Evolutionary conservation across 2,329 filamentous ascomycete species (phyloP), one percentile per base, ranked within the genome.

Genomic region (Chalaropsis ovoidea): DNA sequence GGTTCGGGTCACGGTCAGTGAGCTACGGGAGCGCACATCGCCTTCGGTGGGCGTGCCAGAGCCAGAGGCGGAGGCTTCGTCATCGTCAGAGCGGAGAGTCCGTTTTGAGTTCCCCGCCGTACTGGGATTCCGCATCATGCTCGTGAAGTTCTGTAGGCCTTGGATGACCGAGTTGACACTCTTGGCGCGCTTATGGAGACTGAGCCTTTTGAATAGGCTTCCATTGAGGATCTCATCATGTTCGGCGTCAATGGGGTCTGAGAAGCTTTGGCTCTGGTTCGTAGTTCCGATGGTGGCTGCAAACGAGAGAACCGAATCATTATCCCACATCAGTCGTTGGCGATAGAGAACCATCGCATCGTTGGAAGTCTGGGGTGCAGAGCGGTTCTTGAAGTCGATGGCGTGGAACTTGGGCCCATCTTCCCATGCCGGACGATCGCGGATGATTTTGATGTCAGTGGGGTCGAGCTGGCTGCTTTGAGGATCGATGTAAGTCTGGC

Each of bases 231-330:
- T 83, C 45, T 86, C 72, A 13, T 73, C 69, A 24, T 77, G 84
- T 35, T 84, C 75, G 66, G 88, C 85, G 31, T 64, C 42, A 17
- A 61, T 62, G 27, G 49, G 27, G 69, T 81, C 85, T 1, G 86
- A 83, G 61, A 87, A 77, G 72, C 86, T 87, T 66, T 82, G 81
- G 52, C 86, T 81, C 6, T 83, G 80, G 7, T 19, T 45, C 11
- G 49, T 61, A 1, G 87, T 90, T 17, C 87, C 87, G 79, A 87
- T 85, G 0, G 87, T 90, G 19, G 86, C 86, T 15, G 84, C 81
- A 68, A 82, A 77, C 1, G 84, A 87, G 10, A 85, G 73, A 11
- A 86, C 76, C 0, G 84, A 86, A 35, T 79, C 80, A 61, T 78
- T 84, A 68, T 85, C 82, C 22, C 76, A 77, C 64, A 76, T 80